These are phyloP conservation scores for Camellia lanceoleosa DNA, from an alignment of 148 eudicot species.

Conservation along the genomic window DNA sequence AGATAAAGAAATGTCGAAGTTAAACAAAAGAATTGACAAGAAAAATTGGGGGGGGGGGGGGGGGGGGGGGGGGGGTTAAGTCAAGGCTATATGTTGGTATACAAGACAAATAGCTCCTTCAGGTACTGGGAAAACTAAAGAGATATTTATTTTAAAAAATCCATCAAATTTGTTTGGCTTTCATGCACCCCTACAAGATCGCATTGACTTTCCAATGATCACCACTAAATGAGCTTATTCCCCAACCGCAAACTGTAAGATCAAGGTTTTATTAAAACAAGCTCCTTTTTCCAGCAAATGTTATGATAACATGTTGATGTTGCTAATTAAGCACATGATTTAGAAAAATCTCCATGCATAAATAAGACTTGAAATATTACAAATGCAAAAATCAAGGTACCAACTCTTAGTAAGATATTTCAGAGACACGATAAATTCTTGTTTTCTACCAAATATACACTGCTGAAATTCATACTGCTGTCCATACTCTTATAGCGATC, in stretches of 20 bases:
- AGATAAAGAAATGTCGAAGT: not conserved
- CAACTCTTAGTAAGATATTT: not conserved
- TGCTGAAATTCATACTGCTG: not conserved
- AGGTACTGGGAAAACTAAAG: not conserved
- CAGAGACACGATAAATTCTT: not conserved
- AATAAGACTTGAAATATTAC: not conserved
- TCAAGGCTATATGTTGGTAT: not conserved
- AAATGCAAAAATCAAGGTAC: not conserved
- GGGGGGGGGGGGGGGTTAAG: too few relatives aligned
- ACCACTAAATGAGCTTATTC: not conserved
- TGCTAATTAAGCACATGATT: not conserved
- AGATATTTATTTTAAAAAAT: too few relatives aligned
- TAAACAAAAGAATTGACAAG: not conserved
- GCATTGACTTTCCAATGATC: not conserved
- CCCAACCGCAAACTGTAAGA: not conserved
- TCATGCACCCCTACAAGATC: not conserved
- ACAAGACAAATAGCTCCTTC: not conserved
- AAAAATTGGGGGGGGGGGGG: too few relatives aligned
- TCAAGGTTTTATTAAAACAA: not conserved
- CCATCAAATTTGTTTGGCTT: not conserved
- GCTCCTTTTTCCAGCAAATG: slow-evolving; percentile 1
- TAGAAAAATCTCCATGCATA: not conserved
- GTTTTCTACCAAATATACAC: not conserved
- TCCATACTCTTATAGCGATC: not conserved
- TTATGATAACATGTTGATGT: not conserved